These are phyloP conservation scores for Kernera saxatilis DNA, from an alignment of 345 rosid genomes.

Conservation along the genomic window DNA sequence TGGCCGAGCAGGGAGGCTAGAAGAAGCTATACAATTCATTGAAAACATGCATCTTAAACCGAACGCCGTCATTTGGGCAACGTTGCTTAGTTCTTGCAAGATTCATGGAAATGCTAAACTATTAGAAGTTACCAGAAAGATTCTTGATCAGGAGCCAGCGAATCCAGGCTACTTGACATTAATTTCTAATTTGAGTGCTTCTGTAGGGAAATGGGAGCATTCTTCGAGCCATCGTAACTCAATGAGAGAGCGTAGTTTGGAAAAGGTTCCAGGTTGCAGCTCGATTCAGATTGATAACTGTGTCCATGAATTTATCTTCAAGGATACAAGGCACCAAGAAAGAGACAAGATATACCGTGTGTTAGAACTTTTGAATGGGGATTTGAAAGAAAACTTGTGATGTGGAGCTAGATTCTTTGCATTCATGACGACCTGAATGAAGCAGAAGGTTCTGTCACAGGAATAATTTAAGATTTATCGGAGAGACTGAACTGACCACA, in stretches of 20 bases:
- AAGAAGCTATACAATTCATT: conserved; percentile 31
- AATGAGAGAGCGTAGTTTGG: conserved; percentile 17
- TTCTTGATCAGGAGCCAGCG: conserved; percentile 31
- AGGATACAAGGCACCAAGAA: conserved; percentile 15
- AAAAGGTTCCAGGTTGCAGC: conserved; percentile 36
- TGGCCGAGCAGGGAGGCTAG: conserved; percentile 30
- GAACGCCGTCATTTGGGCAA: conserved; percentile 32
- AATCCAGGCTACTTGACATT: conserved; percentile 28
- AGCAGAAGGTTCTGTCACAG: not conserved
- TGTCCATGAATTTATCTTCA: conserved; percentile 24
- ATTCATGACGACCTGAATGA: not conserved
- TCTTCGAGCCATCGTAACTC: conserved; percentile 9
- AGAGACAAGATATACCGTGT: conserved; percentile 22
- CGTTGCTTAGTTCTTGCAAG: conserved; percentile 25
- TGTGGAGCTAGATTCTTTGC: conserved; percentile 3
- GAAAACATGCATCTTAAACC: conserved; percentile 37
- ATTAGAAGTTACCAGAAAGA: conserved; percentile 14
- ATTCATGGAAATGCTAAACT: conserved; percentile 26
- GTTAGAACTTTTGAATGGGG: conserved; percentile 17
- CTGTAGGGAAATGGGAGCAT: conserved; percentile 22
- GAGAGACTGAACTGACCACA: not conserved
- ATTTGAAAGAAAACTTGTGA: not conserved
- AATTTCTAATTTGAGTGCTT: conserved; percentile 30
- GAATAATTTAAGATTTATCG: not conserved
- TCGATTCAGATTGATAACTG: conserved; percentile 24